Percentiles rank a stretch among this genome's conserved stretches.
These are phyloP conservation scores for Pilatotrama ljubarskyi DNA, from an alignment of 768 basidiomycete species.

Conservation along the genomic window DNA sequence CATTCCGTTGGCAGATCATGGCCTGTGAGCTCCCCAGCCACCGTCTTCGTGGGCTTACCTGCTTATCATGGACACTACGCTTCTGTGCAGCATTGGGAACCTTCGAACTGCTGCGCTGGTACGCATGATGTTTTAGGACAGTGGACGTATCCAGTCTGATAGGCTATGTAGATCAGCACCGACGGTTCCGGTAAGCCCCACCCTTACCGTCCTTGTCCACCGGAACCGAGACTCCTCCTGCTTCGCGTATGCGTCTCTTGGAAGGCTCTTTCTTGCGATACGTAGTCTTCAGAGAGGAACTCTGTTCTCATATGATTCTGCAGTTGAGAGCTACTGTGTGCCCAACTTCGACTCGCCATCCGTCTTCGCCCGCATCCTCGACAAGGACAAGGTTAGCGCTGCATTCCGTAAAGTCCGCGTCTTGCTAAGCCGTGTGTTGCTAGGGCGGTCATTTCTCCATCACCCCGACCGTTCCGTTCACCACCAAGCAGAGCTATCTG, in stretches of 20 bases:
- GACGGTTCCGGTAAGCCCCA: conserved; percentile 74
- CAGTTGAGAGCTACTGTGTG: conserved; percentile 91
- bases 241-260: no score
- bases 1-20: conserved; percentile 77
- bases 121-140: conserved; percentile 18
- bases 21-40: conserved; percentile 50
- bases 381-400: conserved; percentile 65
- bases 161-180: conserved; percentile 54
- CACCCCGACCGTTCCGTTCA: conserved; percentile 66
- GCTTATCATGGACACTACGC: conserved; percentile 5
- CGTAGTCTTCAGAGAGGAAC: no score
- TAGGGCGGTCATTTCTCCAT: conserved; percentile 92
- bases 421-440: background rate
- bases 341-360: conserved; percentile 95
- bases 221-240: no score
- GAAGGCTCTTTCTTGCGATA: no score
- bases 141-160: background rate
- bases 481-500: conserved; percentile 80
- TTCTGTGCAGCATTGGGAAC: conserved; percentile 68
- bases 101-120: conserved; percentile 78
- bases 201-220: background rate
- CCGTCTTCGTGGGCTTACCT: background rate
- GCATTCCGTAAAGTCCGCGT: background rate
- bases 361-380: conserved; percentile 85
- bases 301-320: background rate